A percentile compares a stretch with the other conserved stretches of the same genome.
These are phyloP conservation scores for Sequoiadendron giganteum DNA, from an alignment of 75 land plant genomes.

Conservation along the genomic window DNA sequence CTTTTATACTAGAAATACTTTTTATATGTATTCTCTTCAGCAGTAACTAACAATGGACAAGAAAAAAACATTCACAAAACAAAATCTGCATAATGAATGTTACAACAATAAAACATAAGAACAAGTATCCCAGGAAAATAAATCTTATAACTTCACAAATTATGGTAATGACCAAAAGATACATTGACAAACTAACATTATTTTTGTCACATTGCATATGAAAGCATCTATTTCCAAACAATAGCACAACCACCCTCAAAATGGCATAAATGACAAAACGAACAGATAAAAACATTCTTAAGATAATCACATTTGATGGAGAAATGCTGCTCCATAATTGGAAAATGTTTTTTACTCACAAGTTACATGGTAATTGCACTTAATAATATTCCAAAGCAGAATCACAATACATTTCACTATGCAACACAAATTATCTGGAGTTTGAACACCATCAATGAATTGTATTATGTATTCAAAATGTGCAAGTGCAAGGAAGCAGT, in stretches of 20 bases:
- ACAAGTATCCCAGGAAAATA: not conserved
- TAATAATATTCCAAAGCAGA: not conserved
- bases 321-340: not conserved
- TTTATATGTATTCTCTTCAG: not conserved
- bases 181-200: not conserved
- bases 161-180: not conserved
- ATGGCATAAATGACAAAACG: not conserved
- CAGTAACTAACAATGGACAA: not conserved
- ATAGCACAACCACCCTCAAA: not conserved
- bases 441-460: not conserved
- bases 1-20: not conserved
- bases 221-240: not conserved
- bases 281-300: not conserved
- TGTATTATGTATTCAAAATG: not conserved
- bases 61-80: not conserved
- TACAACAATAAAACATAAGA: not conserved
- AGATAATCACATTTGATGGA: not conserved
- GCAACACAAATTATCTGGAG: not conserved
- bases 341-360: not conserved
- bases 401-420: not conserved
- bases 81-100: slow-evolving; percentile 4
- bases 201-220: not conserved
- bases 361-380: not conserved
- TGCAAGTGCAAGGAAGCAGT: not conserved
- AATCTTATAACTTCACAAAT: not conserved